phyloP scores from a whole-genome alignment of 345 rosid genomes.

The Noccaea bulbosa region DNA sequence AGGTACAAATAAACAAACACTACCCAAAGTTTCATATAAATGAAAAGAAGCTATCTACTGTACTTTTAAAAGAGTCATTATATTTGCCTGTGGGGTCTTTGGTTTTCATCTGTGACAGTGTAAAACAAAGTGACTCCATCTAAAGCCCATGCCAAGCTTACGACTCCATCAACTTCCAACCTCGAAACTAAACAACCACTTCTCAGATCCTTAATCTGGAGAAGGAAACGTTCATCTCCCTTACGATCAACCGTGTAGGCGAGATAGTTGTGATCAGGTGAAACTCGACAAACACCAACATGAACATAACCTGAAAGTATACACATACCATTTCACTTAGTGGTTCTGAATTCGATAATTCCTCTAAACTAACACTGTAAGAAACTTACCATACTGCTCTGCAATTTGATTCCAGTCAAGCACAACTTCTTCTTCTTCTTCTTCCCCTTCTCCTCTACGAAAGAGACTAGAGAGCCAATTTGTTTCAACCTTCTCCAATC shows the following conservation, averaged over 20 bases:
- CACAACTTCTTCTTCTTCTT: conserved; percentile 69
- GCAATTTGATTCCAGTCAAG: conserved; percentile 94
- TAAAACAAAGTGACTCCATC: conserved; percentile 75
- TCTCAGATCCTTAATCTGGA: conserved; percentile 80
- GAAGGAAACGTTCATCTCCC: conserved; percentile 71
- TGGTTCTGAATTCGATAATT: not conserved
- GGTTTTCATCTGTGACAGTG: conserved; percentile 65
- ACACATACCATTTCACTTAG: conserved; percentile 14
- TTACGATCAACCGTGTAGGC: conserved; percentile 79
- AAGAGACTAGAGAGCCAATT: conserved; percentile 53
- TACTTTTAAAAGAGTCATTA: conserved; percentile 12
- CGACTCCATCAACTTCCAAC: conserved; percentile 62
- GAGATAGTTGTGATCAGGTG: conserved; percentile 81
- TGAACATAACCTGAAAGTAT: conserved; percentile 73
- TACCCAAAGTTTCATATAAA: not conserved
- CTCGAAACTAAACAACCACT: conserved; percentile 54
- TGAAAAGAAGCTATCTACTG: conserved; percentile 5
- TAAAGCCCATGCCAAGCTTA: conserved; percentile 91
- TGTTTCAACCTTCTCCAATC: conserved; percentile 39
- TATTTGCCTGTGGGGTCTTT: conserved; percentile 73
- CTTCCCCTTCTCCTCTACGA: conserved; percentile 32
- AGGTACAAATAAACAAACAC: conserved; percentile 31
- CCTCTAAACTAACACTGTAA: not conserved
- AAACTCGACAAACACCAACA: conserved; percentile 82
- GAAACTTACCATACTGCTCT: conserved; percentile 64